phyloP scores from a whole-genome alignment of 768 basidiomycete genomes.

The Agaricus bisporus region DNA sequence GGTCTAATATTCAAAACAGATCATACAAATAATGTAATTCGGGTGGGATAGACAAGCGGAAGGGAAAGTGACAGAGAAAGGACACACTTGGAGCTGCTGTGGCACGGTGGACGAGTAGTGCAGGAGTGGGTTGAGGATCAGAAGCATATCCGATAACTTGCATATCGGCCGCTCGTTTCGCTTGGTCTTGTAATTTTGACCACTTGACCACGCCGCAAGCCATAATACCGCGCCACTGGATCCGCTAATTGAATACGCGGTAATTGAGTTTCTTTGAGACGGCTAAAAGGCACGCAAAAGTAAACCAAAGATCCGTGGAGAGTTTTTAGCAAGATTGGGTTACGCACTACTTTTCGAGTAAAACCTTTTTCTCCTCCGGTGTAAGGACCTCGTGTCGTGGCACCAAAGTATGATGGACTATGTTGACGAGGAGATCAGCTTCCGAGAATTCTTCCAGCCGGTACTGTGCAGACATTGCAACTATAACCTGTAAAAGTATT shows the following conservation, averaged over 20 bases:
- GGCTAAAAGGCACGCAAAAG: slow-evolving; percentile 43
- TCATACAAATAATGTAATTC: neutral
- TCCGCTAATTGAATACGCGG: slow-evolving; percentile 95
- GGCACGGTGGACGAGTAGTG: neutral
- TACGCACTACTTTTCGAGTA: slow-evolving; percentile 91
- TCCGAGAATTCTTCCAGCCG: slow-evolving; percentile 95
- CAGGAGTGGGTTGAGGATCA: slow-evolving; percentile 23
- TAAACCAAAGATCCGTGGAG: slow-evolving; percentile 8
- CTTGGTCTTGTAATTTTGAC: slow-evolving; percentile 97
- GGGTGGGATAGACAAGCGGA: neutral
- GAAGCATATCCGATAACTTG: slow-evolving; percentile 90
- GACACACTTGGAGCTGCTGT: neutral
- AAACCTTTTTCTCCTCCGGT: slow-evolving; percentile 75
- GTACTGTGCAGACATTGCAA: slow-evolving; percentile 82
- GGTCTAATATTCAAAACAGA: slow-evolving; percentile 4
- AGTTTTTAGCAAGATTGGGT: neutral
- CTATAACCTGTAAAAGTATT: slow-evolving; percentile 63
- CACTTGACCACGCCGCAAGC: slow-evolving; percentile 89
- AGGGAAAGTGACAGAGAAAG: neutral
- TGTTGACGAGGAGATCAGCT: slow-evolving; percentile 94
- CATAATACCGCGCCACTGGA: slow-evolving; percentile 98
- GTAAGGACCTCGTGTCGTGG: slow-evolving; percentile 88
- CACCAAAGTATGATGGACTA: slow-evolving; percentile 92
- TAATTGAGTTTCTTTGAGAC: slow-evolving; percentile 94
- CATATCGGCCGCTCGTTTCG: slow-evolving; percentile 93